Evolutionary conservation across 2,329 filamentous ascomycete genomes (phyloP).

Genomic region (Xylariaceae sp.): DNA sequence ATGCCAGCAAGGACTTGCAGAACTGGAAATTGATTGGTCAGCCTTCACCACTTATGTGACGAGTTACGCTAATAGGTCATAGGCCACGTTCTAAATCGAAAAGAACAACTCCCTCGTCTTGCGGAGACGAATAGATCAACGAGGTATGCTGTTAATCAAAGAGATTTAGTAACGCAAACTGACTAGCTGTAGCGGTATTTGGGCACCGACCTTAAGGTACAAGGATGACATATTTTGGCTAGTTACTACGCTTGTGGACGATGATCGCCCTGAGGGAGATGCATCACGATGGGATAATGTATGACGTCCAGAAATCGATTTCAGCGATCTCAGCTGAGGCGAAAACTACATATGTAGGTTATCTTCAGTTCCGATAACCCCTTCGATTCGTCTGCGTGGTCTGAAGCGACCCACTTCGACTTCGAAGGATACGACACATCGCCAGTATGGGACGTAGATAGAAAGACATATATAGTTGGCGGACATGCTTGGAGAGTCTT

Average conservation of each 20-base stretch:
- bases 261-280: constrained; percentile 36
- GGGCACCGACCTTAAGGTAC: constrained; percentile 50
- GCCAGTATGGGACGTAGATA: constrained; percentile 59
- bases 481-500: constrained; percentile 42
- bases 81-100: constrained; percentile 35
- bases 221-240: constrained; percentile 48
- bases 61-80: background rate
- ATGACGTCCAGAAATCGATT: background rate
- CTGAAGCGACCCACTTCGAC: constrained; percentile 50
- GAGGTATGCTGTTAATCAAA: constrained; percentile 14
- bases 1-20: constrained; percentile 47
- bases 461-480: constrained; percentile 53
- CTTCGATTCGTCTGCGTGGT: constrained; percentile 48
- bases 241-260: constrained; percentile 45
- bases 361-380: constrained; percentile 50
- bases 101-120: constrained; percentile 32
- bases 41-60: background rate
- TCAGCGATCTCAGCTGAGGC: background rate
- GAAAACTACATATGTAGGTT: constrained; percentile 34
- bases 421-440: constrained; percentile 57
- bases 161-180: constrained; percentile 3
- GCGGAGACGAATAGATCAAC: constrained; percentile 36
- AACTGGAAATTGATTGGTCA: constrained; percentile 42
- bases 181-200: constrained; percentile 42
- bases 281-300: constrained; percentile 41